These are phyloP conservation scores for Melampsora larici-populina DNA, from an alignment of 1,284 basidiomycete species.

Conservation along the genomic window DNA sequence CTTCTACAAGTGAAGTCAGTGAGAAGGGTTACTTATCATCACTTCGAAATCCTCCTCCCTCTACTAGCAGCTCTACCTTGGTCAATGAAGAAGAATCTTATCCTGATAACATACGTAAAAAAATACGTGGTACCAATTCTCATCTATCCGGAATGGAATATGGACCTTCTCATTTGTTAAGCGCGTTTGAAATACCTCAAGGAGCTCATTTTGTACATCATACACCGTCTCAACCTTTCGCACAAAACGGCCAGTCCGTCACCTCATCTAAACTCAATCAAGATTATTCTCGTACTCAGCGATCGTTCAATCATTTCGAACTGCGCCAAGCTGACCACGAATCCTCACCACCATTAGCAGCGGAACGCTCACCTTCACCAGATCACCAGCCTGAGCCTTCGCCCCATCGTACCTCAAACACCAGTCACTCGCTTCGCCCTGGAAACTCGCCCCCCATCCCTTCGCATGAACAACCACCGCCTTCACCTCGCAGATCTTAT, in stretches of 20 bases:
- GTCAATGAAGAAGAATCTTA: not conserved
- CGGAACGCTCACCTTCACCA: not conserved
- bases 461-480: not conserved
- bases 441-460: not conserved
- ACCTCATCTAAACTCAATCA: not conserved
- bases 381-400: not conserved
- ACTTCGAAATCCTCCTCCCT: not conserved
- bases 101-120: not conserved
- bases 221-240: not conserved
- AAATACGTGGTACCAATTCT: not conserved
- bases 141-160: not conserved
- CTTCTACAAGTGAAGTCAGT: not conserved
- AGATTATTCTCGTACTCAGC: not conserved
- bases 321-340: conserved; percentile 5
- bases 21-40: not conserved
- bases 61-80: not conserved
- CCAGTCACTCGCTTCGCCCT: not conserved
- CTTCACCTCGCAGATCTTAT: not conserved
- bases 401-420: not conserved
- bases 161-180: not conserved
- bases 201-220: conserved; percentile 3
- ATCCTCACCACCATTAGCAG: not conserved
- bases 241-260: not conserved
- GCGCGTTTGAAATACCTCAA: conserved; percentile 10
- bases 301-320: not conserved